Percentiles rank a stretch among this genome's conserved stretches.
Evolutionary conservation across 129 eudicot species (phyloP).

Genomic region (Centaurea solstitialis): DNA sequence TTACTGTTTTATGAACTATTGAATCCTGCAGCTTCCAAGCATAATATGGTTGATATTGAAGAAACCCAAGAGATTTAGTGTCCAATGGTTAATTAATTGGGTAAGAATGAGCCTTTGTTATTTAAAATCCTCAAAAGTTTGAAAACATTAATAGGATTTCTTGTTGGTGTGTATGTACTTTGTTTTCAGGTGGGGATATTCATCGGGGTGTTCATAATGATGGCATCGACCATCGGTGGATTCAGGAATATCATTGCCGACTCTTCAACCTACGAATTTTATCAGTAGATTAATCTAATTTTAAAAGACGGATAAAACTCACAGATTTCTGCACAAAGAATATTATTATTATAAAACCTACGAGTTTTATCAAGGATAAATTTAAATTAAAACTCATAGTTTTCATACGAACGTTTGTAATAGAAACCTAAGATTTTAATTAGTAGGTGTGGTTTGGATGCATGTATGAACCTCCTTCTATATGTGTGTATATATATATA

Average conservation of each 20-base stretch:
- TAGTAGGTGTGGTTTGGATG: not conserved
- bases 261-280: slow-evolving; percentile 70
- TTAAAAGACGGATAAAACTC: not conserved
- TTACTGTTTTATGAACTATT: not conserved
- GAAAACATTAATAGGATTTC: not conserved
- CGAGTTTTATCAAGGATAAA: slow-evolving; percentile 45
- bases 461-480: too few relatives aligned
- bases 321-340: slow-evolving; percentile 21
- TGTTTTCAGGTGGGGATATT: slow-evolving; percentile 73
- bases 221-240: slow-evolving; percentile 88
- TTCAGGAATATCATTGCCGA: slow-evolving; percentile 71
- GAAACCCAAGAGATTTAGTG: slow-evolving; percentile 77
- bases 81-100: slow-evolving; percentile 83
- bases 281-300: slow-evolving; percentile 38
- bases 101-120: slow-evolving; percentile 33
- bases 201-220: slow-evolving; percentile 77
- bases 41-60: slow-evolving; percentile 79
- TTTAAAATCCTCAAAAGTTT: too few relatives aligned
- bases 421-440: not conserved
- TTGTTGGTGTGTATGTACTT: not conserved
- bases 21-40: slow-evolving; percentile 74
- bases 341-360: slow-evolving; percentile 41
- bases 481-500: not conserved
- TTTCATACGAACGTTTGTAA: not conserved
- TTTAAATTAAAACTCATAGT: not conserved